A percentile compares a stretch with the other conserved stretches of the same genome.
Conservation (phyloP, 495 filamentous ascomycete genomes). For the Xylaria telfairii region DNA sequence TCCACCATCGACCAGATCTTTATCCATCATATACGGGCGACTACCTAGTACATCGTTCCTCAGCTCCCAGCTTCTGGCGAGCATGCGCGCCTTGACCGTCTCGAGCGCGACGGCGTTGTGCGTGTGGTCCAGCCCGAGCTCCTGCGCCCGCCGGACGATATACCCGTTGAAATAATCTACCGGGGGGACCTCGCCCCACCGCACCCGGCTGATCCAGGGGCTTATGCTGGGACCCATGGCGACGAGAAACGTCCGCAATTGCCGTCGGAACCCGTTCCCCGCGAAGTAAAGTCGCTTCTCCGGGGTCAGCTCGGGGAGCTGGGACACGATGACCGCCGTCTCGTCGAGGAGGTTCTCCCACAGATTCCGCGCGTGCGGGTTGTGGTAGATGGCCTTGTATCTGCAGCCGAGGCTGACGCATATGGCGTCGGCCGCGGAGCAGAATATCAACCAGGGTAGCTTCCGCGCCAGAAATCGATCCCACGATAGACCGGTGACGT, state of each 20-base stretch:
- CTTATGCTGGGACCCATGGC: constrained; percentile 62
- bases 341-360: constrained; percentile 70
- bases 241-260: constrained; percentile 42
- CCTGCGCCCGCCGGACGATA: constrained; percentile 70
- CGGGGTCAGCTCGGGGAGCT: constrained; percentile 66
- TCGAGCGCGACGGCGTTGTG: constrained; percentile 58
- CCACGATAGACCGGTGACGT: constrained; percentile 35
- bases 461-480: constrained; percentile 49
- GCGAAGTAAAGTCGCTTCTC: constrained; percentile 62
- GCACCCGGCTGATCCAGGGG: constrained; percentile 37
- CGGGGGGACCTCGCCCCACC: constrained; percentile 64
- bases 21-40: constrained; percentile 27
- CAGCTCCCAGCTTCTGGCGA: constrained; percentile 27
- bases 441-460: constrained; percentile 77
- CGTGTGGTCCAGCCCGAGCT: constrained; percentile 67
- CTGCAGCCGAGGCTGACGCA: constrained; percentile 73
- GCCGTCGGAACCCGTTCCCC: constrained; percentile 57
- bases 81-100: constrained; percentile 45
- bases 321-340: constrained; percentile 44
- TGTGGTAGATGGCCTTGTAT: constrained; percentile 72
- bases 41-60: constrained; percentile 32
- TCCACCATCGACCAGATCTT: constrained; percentile 29
- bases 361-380: constrained; percentile 64
- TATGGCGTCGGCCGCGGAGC: constrained; percentile 77
- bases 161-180: constrained; percentile 85